Evolutionary conservation across 106 monocot genomes (phyloP).

Genomic region (Platanthera guangdongensis): DNA sequence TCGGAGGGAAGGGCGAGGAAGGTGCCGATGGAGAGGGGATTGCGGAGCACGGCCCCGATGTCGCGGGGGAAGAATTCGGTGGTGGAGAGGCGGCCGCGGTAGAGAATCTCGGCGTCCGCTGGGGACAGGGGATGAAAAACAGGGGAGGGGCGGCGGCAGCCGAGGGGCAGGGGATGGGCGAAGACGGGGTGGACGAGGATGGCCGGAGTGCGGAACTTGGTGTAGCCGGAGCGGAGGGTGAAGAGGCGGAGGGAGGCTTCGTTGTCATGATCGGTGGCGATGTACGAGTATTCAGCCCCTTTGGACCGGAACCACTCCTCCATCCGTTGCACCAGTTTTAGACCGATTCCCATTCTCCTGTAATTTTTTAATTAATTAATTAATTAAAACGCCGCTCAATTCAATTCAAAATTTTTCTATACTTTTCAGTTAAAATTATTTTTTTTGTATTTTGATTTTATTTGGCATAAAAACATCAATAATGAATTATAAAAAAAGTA

Average conservation of each 20-base stretch:
- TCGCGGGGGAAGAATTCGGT: conserved; percentile 69
- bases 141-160: conserved; percentile 8
- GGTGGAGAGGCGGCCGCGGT: conserved; percentile 37
- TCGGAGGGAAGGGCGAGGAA: conserved; percentile 28
- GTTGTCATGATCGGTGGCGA: conserved; percentile 68
- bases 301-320: conserved; percentile 61
- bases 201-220: conserved; percentile 57
- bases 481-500: no score
- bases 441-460: no score
- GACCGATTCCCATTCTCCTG: conserved; percentile 58
- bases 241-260: conserved; percentile 54
- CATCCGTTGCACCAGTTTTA: conserved; percentile 42
- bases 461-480: no score
- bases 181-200: conserved; percentile 72
- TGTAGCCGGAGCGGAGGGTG: conserved; percentile 62
- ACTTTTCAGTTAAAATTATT: no score
- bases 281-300: conserved; percentile 79
- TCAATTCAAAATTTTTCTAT: neutral
- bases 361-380: no score
- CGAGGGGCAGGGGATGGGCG: conserved; percentile 32
- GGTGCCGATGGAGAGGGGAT: conserved; percentile 44
- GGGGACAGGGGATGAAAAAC: conserved; percentile 14
- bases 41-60: conserved; percentile 46
- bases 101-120: conserved; percentile 35
- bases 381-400: neutral